Evolutionary conservation across 2,329 filamentous ascomycete species (phyloP).

Genomic region (Colletotrichum sp.): DNA sequence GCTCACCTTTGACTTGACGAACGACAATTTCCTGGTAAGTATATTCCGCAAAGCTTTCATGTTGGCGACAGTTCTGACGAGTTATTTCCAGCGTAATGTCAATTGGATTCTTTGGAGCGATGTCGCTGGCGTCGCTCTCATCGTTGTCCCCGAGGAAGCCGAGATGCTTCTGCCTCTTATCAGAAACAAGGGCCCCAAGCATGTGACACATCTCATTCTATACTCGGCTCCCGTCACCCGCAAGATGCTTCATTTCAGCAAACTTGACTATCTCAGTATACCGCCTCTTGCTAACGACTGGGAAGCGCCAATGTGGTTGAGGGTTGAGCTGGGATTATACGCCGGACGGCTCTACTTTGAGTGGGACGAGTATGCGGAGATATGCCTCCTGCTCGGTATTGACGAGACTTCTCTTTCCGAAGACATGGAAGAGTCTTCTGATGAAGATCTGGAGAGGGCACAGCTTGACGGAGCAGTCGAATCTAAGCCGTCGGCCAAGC

Average conservation of each 20-base stretch:
- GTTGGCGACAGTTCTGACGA: not conserved
- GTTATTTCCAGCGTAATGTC: conserved; percentile 44
- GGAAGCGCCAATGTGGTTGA: conserved; percentile 56
- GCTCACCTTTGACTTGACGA: conserved; percentile 24
- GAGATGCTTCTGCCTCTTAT: conserved; percentile 57
- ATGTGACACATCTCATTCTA: conserved; percentile 51
- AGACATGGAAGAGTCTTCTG: not conserved
- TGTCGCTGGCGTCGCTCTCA: conserved; percentile 49
- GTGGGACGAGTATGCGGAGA: conserved; percentile 45
- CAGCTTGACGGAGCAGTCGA: not conserved
- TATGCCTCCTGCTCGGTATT: conserved; percentile 38
- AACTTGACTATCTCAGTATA: conserved; percentile 55
- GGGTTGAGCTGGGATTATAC: conserved; percentile 63
- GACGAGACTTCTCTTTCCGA: not conserved
- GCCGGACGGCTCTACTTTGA: conserved; percentile 66
- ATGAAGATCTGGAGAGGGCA: not conserved
- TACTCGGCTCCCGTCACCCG: conserved; percentile 67
- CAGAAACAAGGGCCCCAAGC: conserved; percentile 29
- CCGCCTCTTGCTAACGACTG: conserved; percentile 48
- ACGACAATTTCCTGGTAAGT: conserved; percentile 39
- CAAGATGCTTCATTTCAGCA: conserved; percentile 64
- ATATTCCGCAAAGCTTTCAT: accelerated
- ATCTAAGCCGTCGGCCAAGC: not conserved
- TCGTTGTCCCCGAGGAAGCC: conserved; percentile 69
- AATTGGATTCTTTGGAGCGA: conserved; percentile 67